Evolutionary conservation across 2,329 filamentous ascomycete species (phyloP), one percentile per base, ranked within the genome.

Genomic region (Stagonosporopsis chrysanthemi): DNA sequence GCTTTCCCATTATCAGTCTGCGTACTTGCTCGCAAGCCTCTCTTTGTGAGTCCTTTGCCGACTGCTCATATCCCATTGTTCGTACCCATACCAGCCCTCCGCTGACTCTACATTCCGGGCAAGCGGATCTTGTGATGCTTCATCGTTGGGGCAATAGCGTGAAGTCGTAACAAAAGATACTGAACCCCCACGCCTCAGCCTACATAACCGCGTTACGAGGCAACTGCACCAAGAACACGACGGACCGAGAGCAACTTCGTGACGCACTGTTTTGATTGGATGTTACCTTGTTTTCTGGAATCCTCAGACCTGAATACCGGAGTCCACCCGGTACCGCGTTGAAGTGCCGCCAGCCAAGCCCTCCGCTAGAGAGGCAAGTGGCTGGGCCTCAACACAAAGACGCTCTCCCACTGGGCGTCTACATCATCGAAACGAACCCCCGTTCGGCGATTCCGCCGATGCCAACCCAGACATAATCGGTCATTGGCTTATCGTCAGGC

Each of bases 311-410:
- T 33, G 19, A 56, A 8, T 2, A 23, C 46, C 46, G 53, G n/a
- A 51, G 53, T 56, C 47, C 41, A 41, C 29, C 47, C 53, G 53
- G 4, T 2, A 17, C 47, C 40, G 31, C 23, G 7, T 23, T 38
- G 17, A 44, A 46, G 17, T 51, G 43, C 47, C 42, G 54, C n/a
- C 6, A 29, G 54, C 54, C 47, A 56, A 52, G 54, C 31, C 19
- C 42, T 47, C 38, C 29, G 43, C 54, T 50, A 39, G 36, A 23
- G 22, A 31, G 9, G 28, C 48, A 56, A 48, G 53, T 56, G 53
- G 53, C 53, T 56, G 40, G 53, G 48, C 54, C 43, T 57, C 29
- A 52, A 44, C 48, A 40, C 42, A 43, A 46, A 19, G 17, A 31
- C 3, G n/a, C 12, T 26, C 11, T 11, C 45, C 26, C 6, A 28